Conservation (phyloP, 495 filamentous ascomycete species). For the Podospora appendiculata region DNA sequence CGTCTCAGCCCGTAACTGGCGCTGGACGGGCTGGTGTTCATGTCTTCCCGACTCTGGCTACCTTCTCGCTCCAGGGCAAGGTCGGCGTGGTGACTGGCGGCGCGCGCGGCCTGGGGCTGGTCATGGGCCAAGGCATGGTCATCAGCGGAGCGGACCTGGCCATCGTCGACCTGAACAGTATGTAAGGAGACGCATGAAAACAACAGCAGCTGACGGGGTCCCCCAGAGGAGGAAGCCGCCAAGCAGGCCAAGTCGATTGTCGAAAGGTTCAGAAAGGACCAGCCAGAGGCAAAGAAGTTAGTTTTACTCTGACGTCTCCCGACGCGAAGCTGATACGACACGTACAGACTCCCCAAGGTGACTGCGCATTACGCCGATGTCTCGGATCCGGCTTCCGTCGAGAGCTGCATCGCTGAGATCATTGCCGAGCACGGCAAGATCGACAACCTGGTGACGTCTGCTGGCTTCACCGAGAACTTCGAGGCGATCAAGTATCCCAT, state of each 20-base stretch:
- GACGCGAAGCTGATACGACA: neutral
- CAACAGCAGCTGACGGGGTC: too few relatives aligned
- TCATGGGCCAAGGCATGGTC: constrained; percentile 86
- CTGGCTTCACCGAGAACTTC: constrained; percentile 94
- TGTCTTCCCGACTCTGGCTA: constrained; percentile 35
- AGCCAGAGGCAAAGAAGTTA: constrained; percentile 65
- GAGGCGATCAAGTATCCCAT: constrained; percentile 81
- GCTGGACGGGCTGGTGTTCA: constrained; percentile 56
- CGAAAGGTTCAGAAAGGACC: constrained; percentile 64
- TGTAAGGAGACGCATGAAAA: constrained; percentile 18
- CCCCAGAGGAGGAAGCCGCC: constrained; percentile 72
- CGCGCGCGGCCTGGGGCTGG: constrained; percentile 76
- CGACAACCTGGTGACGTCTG: constrained; percentile 89
- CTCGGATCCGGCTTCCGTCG: constrained; percentile 67
- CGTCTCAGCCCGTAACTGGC: constrained; percentile 58
- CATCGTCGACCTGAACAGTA: constrained; percentile 89
- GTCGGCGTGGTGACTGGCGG: constrained; percentile 80
- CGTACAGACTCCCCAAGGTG: constrained; percentile 61
- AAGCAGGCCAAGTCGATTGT: constrained; percentile 64
- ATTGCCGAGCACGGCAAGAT: constrained; percentile 64
- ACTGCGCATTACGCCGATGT: constrained; percentile 90
- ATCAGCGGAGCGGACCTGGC: constrained; percentile 82
- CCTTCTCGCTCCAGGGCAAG: constrained; percentile 72
- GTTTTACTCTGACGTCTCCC: constrained; percentile 8
- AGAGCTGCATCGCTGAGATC: constrained; percentile 61